Conservation (phyloP, 495 filamentous ascomycete genomes). For the Penicillium subrubescens region DNA sequence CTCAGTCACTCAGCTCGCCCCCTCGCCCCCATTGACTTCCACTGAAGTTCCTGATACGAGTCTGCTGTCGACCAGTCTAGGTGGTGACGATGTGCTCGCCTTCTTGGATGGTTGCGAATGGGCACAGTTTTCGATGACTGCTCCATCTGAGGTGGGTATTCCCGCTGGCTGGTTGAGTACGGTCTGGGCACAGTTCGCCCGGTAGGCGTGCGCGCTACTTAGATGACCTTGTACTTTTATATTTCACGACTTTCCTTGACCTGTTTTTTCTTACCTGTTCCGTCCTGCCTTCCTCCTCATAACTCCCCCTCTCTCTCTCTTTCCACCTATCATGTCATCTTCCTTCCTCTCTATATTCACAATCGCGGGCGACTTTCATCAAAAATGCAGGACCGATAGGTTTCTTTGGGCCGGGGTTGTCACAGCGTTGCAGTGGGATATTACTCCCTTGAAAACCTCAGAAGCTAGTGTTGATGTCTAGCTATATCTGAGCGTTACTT, state of each 20-base stretch:
- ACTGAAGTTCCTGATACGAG: constrained; percentile 33
- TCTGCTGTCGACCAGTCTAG: constrained; percentile 41
- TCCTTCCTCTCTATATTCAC: not conserved
- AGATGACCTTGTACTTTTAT: constrained; percentile 23
- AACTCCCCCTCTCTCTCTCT: not conserved
- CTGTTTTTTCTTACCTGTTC: not conserved
- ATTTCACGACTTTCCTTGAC: constrained; percentile 22
- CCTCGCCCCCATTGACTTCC: constrained; percentile 41
- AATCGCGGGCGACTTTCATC: constrained; percentile 1
- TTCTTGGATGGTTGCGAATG: constrained; percentile 52
- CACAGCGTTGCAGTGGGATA: not conserved
- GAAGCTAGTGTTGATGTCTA: not conserved
- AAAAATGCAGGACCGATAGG: not conserved
- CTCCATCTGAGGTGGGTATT: constrained; percentile 39
- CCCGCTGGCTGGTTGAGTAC: constrained; percentile 46
- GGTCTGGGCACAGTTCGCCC: constrained; percentile 42
- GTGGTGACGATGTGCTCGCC: constrained; percentile 50
- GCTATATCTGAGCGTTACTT: not conserved
- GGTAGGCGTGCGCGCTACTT: constrained; percentile 13
- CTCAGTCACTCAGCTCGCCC: constrained; percentile 36
- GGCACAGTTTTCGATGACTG: constrained; percentile 34
- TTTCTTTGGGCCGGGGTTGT: not conserved
- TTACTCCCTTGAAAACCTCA: not conserved
- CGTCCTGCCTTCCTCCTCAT: not conserved
- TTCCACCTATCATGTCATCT: not conserved